phyloP scores from a whole-genome alignment of 768 basidiomycete species.

The Serendipita vermifera region DNA sequence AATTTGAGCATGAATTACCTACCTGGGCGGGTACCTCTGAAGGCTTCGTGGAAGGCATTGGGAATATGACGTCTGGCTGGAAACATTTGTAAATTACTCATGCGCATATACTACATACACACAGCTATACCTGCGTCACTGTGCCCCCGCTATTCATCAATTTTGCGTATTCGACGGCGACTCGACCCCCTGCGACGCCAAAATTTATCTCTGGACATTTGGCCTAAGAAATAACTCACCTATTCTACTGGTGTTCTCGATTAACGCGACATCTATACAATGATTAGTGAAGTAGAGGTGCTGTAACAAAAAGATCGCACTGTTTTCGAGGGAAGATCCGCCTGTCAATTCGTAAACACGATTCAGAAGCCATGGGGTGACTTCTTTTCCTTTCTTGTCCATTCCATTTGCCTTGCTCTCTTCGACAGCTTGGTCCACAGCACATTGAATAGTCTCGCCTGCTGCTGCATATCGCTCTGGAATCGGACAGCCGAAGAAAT shows the following conservation, averaged over 20 bases:
- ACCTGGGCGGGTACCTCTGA: no score
- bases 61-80: slow-evolving; percentile 7
- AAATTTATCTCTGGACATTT: slow-evolving; percentile 3
- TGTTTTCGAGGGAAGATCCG: slow-evolving; percentile 59
- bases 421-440: slow-evolving; percentile 69
- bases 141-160: slow-evolving; percentile 25
- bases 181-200: slow-evolving; percentile 47
- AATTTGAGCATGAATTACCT: no score
- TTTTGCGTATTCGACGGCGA: slow-evolving; percentile 62
- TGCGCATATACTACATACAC: background rate
- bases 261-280: slow-evolving; percentile 63
- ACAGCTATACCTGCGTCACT: slow-evolving; percentile 18
- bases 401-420: slow-evolving; percentile 78
- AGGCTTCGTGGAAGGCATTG: no score
- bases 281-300: background rate
- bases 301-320: slow-evolving; percentile 29
- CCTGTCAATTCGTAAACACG: slow-evolving; percentile 70
- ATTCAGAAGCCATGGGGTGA: slow-evolving; percentile 84
- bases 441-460: slow-evolving; percentile 58
- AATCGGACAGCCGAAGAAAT: slow-evolving; percentile 80
- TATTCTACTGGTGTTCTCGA: slow-evolving; percentile 76
- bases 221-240: slow-evolving; percentile 34
- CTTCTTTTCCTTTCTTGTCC: slow-evolving; percentile 72
- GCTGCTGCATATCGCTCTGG: slow-evolving; percentile 56
- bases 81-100: slow-evolving; percentile 4